Percentiles rank a stretch among this genome's conserved stretches.
phyloP scores from a whole-genome alignment of 108 stramenopile genomes.

The Phaeodactylum tricornutum region DNA sequence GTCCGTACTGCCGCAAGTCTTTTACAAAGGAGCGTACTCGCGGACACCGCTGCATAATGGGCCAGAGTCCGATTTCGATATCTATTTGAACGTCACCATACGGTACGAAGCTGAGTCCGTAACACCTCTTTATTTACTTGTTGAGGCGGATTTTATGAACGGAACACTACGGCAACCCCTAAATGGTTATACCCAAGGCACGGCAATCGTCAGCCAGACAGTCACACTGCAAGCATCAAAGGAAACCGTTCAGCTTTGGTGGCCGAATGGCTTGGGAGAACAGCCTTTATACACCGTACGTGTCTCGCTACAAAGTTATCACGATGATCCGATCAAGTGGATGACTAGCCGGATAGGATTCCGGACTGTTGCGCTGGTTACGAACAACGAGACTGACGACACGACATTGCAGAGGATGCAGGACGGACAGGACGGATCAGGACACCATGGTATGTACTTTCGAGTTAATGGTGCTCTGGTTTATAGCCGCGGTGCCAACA shows the following conservation, averaged over 20 bases:
- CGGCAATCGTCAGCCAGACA: too few species aligned
- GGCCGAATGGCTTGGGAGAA: constrained; percentile 34
- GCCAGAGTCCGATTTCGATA: not conserved
- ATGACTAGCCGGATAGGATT: constrained; percentile 13
- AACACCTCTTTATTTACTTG: too few species aligned
- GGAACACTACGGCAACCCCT: too few species aligned
- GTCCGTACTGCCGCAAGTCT: constrained; percentile 30
- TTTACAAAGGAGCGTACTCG: constrained; percentile 14
- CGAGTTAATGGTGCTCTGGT: constrained; percentile 47
- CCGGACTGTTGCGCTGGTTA: constrained; percentile 24
- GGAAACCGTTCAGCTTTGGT: constrained; percentile 27
- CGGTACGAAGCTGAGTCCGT: too few species aligned
- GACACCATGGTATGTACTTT: constrained; percentile 40
- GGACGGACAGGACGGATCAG: constrained; percentile 16
- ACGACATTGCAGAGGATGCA: constrained; percentile 1
- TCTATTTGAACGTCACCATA: too few species aligned
- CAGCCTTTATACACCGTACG: constrained; percentile 22
- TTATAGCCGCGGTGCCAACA: constrained; percentile 40
- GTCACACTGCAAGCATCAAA: too few species aligned
- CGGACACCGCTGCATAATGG: not conserved
- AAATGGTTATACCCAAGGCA: too few species aligned
- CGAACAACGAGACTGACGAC: constrained; percentile 24
- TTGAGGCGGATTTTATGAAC: too few species aligned
- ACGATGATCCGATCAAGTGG: not conserved
- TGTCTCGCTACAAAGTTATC: constrained; percentile 4